A percentile compares a stretch with the other conserved stretches of the same genome.
These are phyloP conservation scores for Heterobasidion irregulare DNA, from an alignment of 1,284 basidiomycete species.

Conservation along the genomic window DNA sequence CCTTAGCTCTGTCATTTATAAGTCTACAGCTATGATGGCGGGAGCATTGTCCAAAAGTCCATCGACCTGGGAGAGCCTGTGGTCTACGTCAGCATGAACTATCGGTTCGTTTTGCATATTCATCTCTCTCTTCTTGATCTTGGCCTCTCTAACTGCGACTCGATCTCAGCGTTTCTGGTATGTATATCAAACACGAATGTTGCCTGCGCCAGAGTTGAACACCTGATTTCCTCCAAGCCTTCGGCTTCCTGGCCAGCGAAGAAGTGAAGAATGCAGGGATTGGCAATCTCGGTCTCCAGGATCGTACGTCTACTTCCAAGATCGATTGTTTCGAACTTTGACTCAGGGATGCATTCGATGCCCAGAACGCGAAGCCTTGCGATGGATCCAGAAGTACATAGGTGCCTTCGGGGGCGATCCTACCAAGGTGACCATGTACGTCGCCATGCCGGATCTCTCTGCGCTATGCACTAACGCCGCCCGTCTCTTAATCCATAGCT, in stretches of 20 bases:
- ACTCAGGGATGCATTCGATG: slow-evolving; percentile 4
- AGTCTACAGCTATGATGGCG: slow-evolving; percentile 17
- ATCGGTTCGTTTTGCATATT: slow-evolving; percentile 12
- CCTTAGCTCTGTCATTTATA: not conserved
- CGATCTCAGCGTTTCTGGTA: not conserved
- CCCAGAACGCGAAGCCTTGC: slow-evolving; percentile 17
- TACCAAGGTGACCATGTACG: slow-evolving; percentile 1
- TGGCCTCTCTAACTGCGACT: not conserved
- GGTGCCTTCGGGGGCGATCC: not conserved
- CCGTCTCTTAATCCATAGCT: slow-evolving; percentile 14
- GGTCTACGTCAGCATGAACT: slow-evolving; percentile 20
- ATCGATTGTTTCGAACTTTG: slow-evolving; percentile 11
- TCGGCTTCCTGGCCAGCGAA: slow-evolving; percentile 34
- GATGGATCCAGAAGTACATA: slow-evolving; percentile 30
- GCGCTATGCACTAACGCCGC: not conserved
- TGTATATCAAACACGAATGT: not conserved
- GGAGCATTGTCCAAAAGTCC: slow-evolving; percentile 9
- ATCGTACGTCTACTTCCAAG: slow-evolving; percentile 36
- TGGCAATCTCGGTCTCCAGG: slow-evolving; percentile 45
- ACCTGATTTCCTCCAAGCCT: slow-evolving; percentile 10
- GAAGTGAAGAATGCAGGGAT: slow-evolving; percentile 41
- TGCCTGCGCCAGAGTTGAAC: not conserved
- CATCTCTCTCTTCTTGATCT: not conserved
- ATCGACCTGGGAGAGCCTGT: slow-evolving; percentile 15
- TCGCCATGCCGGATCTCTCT: not conserved